These are phyloP conservation scores for Fusarium avenaceum DNA, from an alignment of 2,329 filamentous ascomycete species.

Conservation along the genomic window DNA sequence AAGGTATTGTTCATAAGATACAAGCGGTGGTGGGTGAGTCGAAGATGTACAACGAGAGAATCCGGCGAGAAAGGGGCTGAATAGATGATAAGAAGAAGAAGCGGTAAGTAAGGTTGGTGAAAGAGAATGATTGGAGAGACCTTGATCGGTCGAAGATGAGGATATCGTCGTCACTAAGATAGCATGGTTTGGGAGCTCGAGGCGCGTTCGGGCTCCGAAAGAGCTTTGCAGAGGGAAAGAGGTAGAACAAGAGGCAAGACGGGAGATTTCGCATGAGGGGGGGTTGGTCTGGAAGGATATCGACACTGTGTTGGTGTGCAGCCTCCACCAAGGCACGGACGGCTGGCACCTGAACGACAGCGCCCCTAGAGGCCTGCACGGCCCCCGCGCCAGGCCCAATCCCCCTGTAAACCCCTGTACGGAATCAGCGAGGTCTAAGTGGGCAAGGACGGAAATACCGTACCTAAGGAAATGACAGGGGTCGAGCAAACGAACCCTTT, in stretches of 20 bases:
- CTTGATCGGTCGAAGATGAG: slow-evolving; percentile 29
- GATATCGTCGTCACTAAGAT: slow-evolving; percentile 37
- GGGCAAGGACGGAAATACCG: slow-evolving; percentile 38
- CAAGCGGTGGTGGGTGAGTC: slow-evolving; percentile 32
- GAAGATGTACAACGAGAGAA: slow-evolving; percentile 30
- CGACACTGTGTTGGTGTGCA: slow-evolving; percentile 44
- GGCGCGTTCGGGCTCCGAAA: slow-evolving; percentile 41
- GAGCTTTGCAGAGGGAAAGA: slow-evolving; percentile 38
- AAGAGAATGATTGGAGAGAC: slow-evolving; percentile 3
- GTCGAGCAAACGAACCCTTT: slow-evolving; percentile 6
- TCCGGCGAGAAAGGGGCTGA: slow-evolving; percentile 33
- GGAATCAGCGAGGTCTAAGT: slow-evolving; percentile 37
- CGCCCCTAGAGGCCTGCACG: slow-evolving; percentile 32
- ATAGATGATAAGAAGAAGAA: slow-evolving; percentile 26
- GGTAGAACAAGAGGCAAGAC: slow-evolving; percentile 35
- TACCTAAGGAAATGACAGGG: slow-evolving; percentile 19
- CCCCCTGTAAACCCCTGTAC: slow-evolving; percentile 33
- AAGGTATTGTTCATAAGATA: slow-evolving; percentile 31
- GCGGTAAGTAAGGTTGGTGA: slow-evolving; percentile 17
- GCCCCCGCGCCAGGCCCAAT: slow-evolving; percentile 18
- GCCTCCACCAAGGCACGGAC: slow-evolving; percentile 3
- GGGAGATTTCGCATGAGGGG: slow-evolving; percentile 45
- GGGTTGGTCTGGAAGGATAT: slow-evolving; percentile 40
- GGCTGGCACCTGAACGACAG: slow-evolving; percentile 32
- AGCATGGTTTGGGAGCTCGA: slow-evolving; percentile 41